Base-by-base conservation (phyloP, 2,329 filamentous ascomycete genomes). In the Trichoderma koningii region DNA sequence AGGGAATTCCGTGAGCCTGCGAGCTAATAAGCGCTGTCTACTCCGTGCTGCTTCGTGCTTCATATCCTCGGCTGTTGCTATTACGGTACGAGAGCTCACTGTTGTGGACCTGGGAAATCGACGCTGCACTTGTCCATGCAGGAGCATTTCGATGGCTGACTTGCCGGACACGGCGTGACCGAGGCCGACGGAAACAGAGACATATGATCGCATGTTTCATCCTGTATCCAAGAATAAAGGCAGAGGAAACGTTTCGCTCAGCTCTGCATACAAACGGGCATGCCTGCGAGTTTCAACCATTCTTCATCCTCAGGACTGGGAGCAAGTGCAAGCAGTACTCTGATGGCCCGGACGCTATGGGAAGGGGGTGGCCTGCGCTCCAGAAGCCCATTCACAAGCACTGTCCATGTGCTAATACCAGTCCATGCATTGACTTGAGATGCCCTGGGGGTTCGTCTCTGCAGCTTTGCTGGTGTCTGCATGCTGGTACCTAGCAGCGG, bases 141-240 rank as follows among this genome's bases (percentile, higher is more conserved):
- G 28, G 53, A 65, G 26, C 19, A 30, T 34, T 47, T 30, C 34
- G 28, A 50, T 15, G 44, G 57, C 10, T 51, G 28, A 34, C 51
- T 52, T 41, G 23, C 56, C 47, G 63, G 63, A 15, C 15, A 63
- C 63, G 63, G 63, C 63, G 64, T 63, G 48, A 66, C 64, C 64
- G 64, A 66, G 38, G 41, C 17, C 2, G 56, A 65, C 42, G 28
- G 45, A 50, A 45, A 45, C 30, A 64, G 55, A 52, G 53, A 63
- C 59, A 63, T 47, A 63, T 47, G 55, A 60, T 59, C 7, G 26
- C 47, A 65, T 38, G 63, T 60, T 65, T 65, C 55, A 51, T 59
- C 47, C 45, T 53, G 30, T 38, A 57, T 3, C 30, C 47, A 48
- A 64, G 26, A 26, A 59, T 47, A 47, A 55, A 28, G 26, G 21